These are phyloP conservation scores for Mrakiaceae sp. DNA, from an alignment of 1,284 basidiomycete species.

Conservation along the genomic window DNA sequence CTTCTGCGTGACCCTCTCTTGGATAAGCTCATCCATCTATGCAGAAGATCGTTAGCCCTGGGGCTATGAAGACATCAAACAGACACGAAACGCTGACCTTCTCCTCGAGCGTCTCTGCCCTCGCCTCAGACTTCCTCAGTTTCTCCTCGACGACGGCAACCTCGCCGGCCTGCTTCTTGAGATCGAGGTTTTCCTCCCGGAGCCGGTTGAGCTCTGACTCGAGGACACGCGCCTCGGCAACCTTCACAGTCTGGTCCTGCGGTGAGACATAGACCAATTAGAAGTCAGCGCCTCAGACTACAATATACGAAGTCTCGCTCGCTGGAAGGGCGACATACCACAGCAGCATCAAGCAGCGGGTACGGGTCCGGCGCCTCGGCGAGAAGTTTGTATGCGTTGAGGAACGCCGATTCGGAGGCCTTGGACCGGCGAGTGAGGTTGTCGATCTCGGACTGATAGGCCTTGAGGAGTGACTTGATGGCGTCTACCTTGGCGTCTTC, in stretches of 20 bases:
- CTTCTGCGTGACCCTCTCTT: constrained; percentile 73
- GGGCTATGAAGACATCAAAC: not conserved
- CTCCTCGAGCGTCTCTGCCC: constrained; percentile 65
- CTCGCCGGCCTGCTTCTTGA: constrained; percentile 60
- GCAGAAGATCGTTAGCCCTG: not conserved
- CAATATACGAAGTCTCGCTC: no score
- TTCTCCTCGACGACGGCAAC: constrained; percentile 54
- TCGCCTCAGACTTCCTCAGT: constrained; percentile 61
- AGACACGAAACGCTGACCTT: constrained; percentile 45
- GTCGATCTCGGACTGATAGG: constrained; percentile 95
- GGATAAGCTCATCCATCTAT: constrained; percentile 81
- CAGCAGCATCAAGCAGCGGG: constrained; percentile 82
- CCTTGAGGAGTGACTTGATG: constrained; percentile 81
- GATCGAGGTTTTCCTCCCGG: constrained; percentile 64
- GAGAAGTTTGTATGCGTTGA: constrained; percentile 84
- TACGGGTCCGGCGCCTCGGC: constrained; percentile 94
- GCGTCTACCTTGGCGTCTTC: constrained; percentile 70
- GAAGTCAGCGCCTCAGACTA: not conserved
- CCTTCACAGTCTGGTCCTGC: constrained; percentile 78
- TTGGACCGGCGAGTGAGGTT: constrained; percentile 84
- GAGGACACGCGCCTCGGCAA: constrained; percentile 62
- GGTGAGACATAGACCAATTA: constrained; percentile 17
- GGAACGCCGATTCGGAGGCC: constrained; percentile 80
- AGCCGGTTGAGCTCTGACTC: constrained; percentile 59
- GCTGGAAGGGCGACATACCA: constrained; percentile 43